Base-by-base conservation (phyloP, 768 basidiomycete genomes). In the Lactarius vividus region DNA sequence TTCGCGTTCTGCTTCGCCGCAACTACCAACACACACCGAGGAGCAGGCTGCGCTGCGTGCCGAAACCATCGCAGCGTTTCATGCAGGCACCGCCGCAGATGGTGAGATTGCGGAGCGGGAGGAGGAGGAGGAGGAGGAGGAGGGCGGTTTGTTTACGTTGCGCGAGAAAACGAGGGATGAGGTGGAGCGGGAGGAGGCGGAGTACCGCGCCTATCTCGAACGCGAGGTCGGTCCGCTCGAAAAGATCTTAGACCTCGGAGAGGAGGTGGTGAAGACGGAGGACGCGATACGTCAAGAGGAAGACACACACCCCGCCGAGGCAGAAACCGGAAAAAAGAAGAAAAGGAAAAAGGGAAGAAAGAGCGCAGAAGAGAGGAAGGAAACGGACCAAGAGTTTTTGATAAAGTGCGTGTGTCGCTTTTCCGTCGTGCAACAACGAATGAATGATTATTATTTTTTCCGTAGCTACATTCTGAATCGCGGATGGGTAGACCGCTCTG, bases 381-480 rank as follows among this genome's bases (percentile, higher is more conserved):
- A 89, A 63, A 79, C 81, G 20, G 91, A 95, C 72, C 91, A 92
- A 61, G 91, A 96, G 63, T 97, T 98, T 72, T 78, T 98, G 61
- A 83, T 94, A 80, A 90, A 93, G 96, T 97, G 71, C 61, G 91
- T 79, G 20, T 63, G 28, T 28, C 13, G 61, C 5, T 59, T 53
- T 66, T 23, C 57, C 62, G 9, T 49, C 54, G 39, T 57, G 60
- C 16, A 26, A 20, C 49, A 23, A 63, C 55, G 35, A 57, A 52
- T 15, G 13, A 18, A 33, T 59, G 20, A 37, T 40, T 56, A 20
- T n/a, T n/a, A 11, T 57, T 54, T 59, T 39, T 29, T 61, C 60
- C 44, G 1, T 72, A 98, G 96, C 76, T 99, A 97, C 75, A 97
- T 99, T 69, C 81, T 98, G 26, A 96, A 96, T 75, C 92, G 97